Conservation (phyloP, 2,329 filamentous ascomycete species). For the Alternaria rosae region DNA sequence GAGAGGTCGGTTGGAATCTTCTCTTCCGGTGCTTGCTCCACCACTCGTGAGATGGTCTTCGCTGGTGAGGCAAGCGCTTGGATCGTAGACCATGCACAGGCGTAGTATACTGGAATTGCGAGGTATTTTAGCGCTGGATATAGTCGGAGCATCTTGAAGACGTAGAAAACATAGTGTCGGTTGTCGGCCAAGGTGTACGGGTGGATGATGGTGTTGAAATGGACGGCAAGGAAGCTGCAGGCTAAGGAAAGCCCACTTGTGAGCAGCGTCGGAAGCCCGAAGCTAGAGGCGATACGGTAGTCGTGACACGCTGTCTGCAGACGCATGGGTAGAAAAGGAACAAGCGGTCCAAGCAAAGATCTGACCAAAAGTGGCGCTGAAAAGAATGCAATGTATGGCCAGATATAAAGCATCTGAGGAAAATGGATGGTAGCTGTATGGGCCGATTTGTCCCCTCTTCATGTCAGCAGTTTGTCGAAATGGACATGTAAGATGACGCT, state of each 20-base stretch:
- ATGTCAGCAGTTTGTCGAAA: conserved; percentile 17
- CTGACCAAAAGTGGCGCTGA: conserved; percentile 78
- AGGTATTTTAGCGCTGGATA: conserved; percentile 70
- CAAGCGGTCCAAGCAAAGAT: conserved; percentile 54
- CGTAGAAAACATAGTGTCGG: conserved; percentile 95
- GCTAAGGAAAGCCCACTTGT: conserved; percentile 43
- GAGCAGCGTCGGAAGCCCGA: conserved; percentile 30
- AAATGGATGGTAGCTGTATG: conserved; percentile 89
- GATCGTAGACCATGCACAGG: conserved; percentile 73
- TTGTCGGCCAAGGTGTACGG: conserved; percentile 97
- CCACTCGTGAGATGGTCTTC: conserved; percentile 28
- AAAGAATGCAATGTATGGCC: conserved; percentile 89
- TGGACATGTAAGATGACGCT: conserved; percentile 21
- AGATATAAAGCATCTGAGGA: conserved; percentile 94
- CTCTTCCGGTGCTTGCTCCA: neutral
- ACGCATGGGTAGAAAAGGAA: conserved; percentile 27
- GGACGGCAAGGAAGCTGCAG: conserved; percentile 62
- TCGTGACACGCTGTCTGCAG: conserved; percentile 15
- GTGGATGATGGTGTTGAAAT: conserved; percentile 90
- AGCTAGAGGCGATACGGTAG: conserved; percentile 7
- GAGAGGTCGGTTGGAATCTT: conserved; percentile 10
- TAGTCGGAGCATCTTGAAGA: conserved; percentile 81
- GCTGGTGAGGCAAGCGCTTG: conserved; percentile 60
- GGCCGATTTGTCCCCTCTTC: conserved; percentile 86
- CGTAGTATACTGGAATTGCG: conserved; percentile 73